Percentiles rank a stretch among this genome's conserved stretches.
Conservation (phyloP, 495 filamentous ascomycete genomes). For the Hypoxylon cercidicola region DNA sequence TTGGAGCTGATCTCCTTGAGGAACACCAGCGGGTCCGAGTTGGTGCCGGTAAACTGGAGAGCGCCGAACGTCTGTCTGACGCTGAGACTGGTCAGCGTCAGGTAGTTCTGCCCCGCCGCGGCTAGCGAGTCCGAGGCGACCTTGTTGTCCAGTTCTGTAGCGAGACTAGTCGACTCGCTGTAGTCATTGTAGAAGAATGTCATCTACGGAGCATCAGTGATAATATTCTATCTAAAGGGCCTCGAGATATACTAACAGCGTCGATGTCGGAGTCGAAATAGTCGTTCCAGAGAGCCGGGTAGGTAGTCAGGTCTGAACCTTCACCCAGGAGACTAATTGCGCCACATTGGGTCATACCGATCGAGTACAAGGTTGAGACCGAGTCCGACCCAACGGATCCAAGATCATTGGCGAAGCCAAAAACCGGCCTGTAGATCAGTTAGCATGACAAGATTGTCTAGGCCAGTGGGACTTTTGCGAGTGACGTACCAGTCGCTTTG, state of each 20-base stretch:
- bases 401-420: conserved; percentile 87
- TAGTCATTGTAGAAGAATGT: conserved; percentile 80
- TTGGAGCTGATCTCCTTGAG: conserved; percentile 96
- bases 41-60: conserved; percentile 82
- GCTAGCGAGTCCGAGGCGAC: conserved; percentile 75
- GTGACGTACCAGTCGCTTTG: conserved; percentile 68
- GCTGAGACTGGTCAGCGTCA: conserved; percentile 83
- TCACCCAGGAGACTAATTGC: conserved; percentile 81
- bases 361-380: conserved; percentile 72
- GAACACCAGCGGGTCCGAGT: conserved; percentile 81
- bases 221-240: conserved; percentile 5
- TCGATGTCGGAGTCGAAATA: conserved; percentile 66
- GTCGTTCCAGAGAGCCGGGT: conserved; percentile 81
- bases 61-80: conserved; percentile 90
- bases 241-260: conserved; percentile 52
- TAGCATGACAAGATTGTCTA: conserved; percentile 21
- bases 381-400: conserved; percentile 47
- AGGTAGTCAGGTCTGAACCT: conserved; percentile 71
- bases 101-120: conserved; percentile 74
- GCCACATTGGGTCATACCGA: conserved; percentile 80
- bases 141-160: conserved; percentile 72
- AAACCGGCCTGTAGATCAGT: conserved; percentile 70
- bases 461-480: neutral
- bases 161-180: conserved; percentile 59
- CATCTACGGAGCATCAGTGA: conserved; percentile 47